These are phyloP conservation scores for Neofusicoccum cordaticola DNA, from an alignment of 2,329 filamentous ascomycete species.

Conservation along the genomic window DNA sequence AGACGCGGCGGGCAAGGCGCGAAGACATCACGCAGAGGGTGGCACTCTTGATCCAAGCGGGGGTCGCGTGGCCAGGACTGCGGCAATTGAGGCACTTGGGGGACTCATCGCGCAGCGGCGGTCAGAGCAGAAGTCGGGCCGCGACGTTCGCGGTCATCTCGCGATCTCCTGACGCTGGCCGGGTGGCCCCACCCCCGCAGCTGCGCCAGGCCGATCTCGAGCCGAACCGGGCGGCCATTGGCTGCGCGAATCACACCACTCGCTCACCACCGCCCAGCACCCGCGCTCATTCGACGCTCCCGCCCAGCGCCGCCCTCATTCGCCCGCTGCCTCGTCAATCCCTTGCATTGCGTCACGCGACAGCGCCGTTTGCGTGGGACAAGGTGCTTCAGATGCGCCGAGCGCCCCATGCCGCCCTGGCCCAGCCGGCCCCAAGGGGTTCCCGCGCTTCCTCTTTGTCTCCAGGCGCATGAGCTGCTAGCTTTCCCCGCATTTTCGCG, in stretches of 20 bases:
- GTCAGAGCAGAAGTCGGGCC: neutral
- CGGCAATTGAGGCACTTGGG: neutral
- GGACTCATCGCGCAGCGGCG: neutral
- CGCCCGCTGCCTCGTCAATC: neutral
- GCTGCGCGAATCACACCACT: slow-evolving; percentile 6
- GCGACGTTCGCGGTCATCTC: neutral
- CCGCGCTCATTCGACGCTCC: neutral
- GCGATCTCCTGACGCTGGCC: neutral
- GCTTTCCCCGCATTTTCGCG: slow-evolving; percentile 2
- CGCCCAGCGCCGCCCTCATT: neutral
- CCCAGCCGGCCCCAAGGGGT: neutral
- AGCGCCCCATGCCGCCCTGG: too few species aligned
- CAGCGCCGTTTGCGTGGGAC: neutral
- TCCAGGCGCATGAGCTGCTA: neutral
- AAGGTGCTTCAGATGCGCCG: neutral
- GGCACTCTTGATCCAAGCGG: neutral
- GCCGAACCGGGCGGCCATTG: neutral
- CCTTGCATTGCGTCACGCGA: slow-evolving; percentile 11
- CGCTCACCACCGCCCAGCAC: neutral
- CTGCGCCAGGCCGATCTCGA: neutral
- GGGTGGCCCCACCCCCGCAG: slow-evolving; percentile 12
- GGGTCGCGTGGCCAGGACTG: neutral
- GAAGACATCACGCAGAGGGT: neutral
- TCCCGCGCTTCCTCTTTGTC: neutral
- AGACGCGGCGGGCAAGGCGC: too few species aligned